Evolutionary conservation across 305 asterid species (phyloP).

Genomic region (Solanum aculeatissimum): DNA sequence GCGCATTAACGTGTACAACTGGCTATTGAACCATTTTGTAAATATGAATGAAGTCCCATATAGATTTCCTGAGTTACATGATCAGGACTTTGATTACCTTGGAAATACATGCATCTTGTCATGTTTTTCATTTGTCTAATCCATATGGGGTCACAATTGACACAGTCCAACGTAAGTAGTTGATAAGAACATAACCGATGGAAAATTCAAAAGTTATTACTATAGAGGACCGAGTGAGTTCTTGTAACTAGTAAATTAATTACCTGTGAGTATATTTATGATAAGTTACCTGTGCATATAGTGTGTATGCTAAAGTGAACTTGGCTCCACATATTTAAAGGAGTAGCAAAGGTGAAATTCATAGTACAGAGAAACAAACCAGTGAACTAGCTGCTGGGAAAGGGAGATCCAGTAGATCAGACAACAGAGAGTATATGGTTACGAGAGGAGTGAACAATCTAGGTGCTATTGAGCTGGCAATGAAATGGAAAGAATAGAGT

Average conservation of each 20-base stretch:
- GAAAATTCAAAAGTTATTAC: background rate
- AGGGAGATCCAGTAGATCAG: background rate
- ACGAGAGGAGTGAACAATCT: background rate
- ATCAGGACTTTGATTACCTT: background rate
- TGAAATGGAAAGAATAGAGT: background rate
- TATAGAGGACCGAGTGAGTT: background rate
- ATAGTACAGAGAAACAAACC: background rate
- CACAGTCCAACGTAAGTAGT: background rate
- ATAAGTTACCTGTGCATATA: background rate
- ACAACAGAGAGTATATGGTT: background rate
- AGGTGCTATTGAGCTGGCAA: background rate
- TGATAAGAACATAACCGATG: background rate
- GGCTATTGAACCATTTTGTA: background rate
- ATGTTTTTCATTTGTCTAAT: background rate
- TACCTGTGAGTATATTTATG: background rate
- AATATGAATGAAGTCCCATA: background rate
- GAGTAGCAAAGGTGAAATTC: background rate
- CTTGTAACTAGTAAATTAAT: background rate
- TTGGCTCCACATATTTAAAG: background rate
- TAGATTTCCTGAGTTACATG: background rate
- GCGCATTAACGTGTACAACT: background rate
- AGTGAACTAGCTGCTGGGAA: background rate
- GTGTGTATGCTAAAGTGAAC: background rate
- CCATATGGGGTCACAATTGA: background rate
- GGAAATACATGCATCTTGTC: background rate